Conservation (phyloP, 108 stramenopile species). For the Epithemia pelagica region DNA sequence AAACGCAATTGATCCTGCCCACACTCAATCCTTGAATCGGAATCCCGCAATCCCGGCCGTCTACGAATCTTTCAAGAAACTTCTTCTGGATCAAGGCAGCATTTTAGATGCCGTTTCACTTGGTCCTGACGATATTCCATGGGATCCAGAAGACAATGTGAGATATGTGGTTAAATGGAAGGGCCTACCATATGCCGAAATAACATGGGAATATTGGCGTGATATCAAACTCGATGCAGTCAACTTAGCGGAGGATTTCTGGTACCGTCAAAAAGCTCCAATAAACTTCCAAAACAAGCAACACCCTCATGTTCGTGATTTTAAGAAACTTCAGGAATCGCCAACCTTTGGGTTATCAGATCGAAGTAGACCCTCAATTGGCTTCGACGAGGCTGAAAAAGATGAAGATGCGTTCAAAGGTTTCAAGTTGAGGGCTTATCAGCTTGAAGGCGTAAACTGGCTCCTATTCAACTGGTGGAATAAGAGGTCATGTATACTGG, state of each 20-base stretch:
- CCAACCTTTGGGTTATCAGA: slow-evolving; percentile 64
- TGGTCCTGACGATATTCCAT: slow-evolving; percentile 32
- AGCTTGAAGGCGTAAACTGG: slow-evolving; percentile 97
- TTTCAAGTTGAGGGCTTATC: slow-evolving; percentile 86
- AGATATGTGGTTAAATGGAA: slow-evolving; percentile 84
- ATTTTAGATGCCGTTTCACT: slow-evolving; percentile 8
- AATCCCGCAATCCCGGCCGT: neutral
- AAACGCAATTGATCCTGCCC: neutral
- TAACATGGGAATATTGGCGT: slow-evolving; percentile 87
- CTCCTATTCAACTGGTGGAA: slow-evolving; percentile 93
- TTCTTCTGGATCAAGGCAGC: slow-evolving; percentile 10
- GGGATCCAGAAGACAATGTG: slow-evolving; percentile 87
- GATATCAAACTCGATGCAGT: slow-evolving; percentile 83
- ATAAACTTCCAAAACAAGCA: slow-evolving; percentile 28
- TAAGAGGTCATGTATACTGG: slow-evolving; percentile 88
- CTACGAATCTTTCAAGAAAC: neutral
- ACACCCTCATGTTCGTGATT: slow-evolving; percentile 71
- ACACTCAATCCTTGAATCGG: neutral
- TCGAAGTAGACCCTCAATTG: slow-evolving; percentile 24
- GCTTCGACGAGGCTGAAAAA: slow-evolving; percentile 25
- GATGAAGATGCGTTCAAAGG: slow-evolving; percentile 34
- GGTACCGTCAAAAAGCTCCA: slow-evolving; percentile 69
- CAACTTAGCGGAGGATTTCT: slow-evolving; percentile 76
- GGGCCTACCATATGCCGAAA: slow-evolving; percentile 66
- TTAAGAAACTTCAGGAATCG: slow-evolving; percentile 72